These are phyloP conservation scores for Leccinum angustisporum DNA, from an alignment of 1,284 basidiomycete species.

Conservation along the genomic window DNA sequence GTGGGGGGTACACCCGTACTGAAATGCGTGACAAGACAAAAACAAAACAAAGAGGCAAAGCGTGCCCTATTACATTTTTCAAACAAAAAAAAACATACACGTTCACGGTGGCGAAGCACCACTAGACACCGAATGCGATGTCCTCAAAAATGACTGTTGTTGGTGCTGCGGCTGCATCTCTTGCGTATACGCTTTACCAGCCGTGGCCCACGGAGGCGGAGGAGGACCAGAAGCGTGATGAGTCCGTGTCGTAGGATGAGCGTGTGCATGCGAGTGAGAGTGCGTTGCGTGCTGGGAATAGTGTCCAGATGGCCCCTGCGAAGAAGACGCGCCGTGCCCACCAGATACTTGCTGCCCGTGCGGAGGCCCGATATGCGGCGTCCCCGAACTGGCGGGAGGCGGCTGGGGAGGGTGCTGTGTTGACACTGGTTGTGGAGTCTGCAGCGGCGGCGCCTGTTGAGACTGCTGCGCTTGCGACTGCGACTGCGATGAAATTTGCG, in stretches of 20 bases:
- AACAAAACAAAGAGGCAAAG: not conserved
- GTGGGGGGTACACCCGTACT: not conserved
- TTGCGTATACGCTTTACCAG: constrained; percentile 40
- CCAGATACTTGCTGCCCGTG: constrained; percentile 9
- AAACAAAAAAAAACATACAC: not conserved
- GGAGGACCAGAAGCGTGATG: constrained; percentile 20
- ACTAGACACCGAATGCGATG: constrained; percentile 46
- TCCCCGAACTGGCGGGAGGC: constrained; percentile 15
- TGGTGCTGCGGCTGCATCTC: constrained; percentile 40
- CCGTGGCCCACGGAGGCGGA: constrained; percentile 48
- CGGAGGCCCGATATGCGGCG: constrained; percentile 18
- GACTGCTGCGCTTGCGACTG: constrained; percentile 11
- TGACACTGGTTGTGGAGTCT: constrained; percentile 4
- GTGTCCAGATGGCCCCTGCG: constrained; percentile 9
- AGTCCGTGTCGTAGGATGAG: constrained; percentile 12
- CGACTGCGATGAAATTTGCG: constrained; percentile 13
- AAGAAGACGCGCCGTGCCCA: constrained; percentile 5
- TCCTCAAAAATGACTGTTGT: constrained; percentile 58
- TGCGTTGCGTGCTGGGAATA: constrained; percentile 10
- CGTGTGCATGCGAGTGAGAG: constrained; percentile 1
- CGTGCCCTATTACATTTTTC: not conserved
- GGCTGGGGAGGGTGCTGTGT: constrained; percentile 11
- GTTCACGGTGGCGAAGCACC: constrained; percentile 40
- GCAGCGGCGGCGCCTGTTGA: not conserved
- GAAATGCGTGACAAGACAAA: not conserved